Evolutionary conservation across 306 rosid genomes (phyloP), one percentile per base, ranked within the genome.

Genomic region (Lathyrus tuberosus): DNA sequence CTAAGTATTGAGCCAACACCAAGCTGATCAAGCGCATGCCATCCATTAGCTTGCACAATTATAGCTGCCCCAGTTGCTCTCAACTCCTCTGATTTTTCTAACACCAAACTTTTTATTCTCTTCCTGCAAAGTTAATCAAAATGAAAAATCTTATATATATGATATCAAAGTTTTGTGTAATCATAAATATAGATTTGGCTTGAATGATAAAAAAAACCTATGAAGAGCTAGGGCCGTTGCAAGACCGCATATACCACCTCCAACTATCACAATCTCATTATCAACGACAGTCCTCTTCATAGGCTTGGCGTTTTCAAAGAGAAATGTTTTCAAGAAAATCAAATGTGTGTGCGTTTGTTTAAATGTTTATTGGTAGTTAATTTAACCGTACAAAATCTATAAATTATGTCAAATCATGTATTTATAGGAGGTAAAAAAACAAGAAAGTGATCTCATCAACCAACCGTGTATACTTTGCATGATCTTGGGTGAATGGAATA

Each of bases 221-320:
- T 87, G 90, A 41, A 87, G 86, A 14, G 88, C 88, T 14, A 85
- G 86, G 52, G 94, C 88, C 4, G 90, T 85, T 10, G 94, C 86
- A 44, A 88, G 94, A 53, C 94, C 90, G 7, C 94, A 81, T 10
- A 85, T 83, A 1, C 90, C 94, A 42, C 84, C 94, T 58, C 94
- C 90, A 3, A 83, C 82, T 10, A 85, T 88, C 46, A 79, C 87
- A 61, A 85, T 79, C 10, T 81, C 85, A 0, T 41, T 60, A 4
- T 83, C 85, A 46, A 48, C 85, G 41, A 48, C 74, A 6, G 3
- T 70, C 22, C 4, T 61, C 18, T 75, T 37, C 86, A 84, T 86
- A 26, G 65, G 56, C 61, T 63, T 65, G 2, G 35, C 5, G 35
- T 67, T 53, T 49, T 53, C 46, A 28, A 44, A 10, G n/a, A 33